A percentile compares a stretch with the other conserved stretches of the same genome.
These are phyloP conservation scores for Gossypium davidsonii DNA, from an alignment of 441 rosid species.

Conservation along the genomic window DNA sequence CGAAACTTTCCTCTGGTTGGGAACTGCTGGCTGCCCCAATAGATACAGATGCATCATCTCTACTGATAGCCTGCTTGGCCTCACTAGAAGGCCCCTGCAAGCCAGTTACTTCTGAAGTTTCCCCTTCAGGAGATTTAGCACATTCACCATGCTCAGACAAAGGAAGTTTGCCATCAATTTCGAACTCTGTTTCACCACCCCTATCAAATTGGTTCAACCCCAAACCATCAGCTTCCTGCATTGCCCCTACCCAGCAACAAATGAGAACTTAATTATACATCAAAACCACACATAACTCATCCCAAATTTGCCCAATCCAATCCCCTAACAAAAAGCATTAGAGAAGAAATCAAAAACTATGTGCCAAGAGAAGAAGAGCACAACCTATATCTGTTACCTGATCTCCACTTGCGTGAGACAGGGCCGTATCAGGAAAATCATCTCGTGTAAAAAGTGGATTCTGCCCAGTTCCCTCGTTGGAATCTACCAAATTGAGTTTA, in stretches of 20 bases:
- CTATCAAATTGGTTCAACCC: constrained; percentile 37
- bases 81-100: constrained; percentile 28
- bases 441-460: constrained; percentile 32
- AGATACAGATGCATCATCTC: constrained; percentile 23
- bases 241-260: constrained; percentile 89
- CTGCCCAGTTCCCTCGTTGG: constrained; percentile 27
- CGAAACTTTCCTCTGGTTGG: constrained; percentile 27
- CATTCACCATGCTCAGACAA: constrained; percentile 16
- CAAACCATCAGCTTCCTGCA: constrained; percentile 81
- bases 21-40: constrained; percentile 21
- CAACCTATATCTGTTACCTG: constrained; percentile 91
- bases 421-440: constrained; percentile 40
- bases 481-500: constrained; percentile 28
- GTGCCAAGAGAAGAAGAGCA: constrained; percentile 49
- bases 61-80: constrained; percentile 26
- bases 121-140: constrained; percentile 28
- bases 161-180: constrained; percentile 19
- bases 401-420: constrained; percentile 49
- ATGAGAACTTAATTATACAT: constrained; percentile 69
- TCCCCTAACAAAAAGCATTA: constrained; percentile 16
- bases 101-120: constrained; percentile 20
- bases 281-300: constrained; percentile 25
- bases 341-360: constrained; percentile 3
- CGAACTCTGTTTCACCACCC: constrained; percentile 26
- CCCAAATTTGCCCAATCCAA: constrained; percentile 20